Percentiles rank a stretch among this genome's conserved stretches.
phyloP scores from a whole-genome alignment of 345 rosid genomes.

The Lumnitzera littorea region DNA sequence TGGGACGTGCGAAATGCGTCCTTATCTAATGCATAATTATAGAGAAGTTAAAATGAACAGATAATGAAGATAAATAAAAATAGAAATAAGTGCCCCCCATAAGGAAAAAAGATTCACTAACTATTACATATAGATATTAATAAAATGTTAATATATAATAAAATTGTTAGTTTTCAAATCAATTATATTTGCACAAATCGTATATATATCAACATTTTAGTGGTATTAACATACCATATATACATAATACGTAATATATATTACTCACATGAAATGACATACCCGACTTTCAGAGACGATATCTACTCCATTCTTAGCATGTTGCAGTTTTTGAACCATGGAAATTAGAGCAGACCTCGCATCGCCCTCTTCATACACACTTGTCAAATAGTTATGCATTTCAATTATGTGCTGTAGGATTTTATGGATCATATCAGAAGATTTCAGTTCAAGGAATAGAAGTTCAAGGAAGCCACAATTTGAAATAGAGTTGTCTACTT shows the following conservation, averaged over 20 bases:
- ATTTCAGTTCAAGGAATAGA: neutral
- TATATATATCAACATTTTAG: too few relatives aligned
- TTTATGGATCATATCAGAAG: neutral
- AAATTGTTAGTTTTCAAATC: too few relatives aligned
- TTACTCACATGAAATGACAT: neutral
- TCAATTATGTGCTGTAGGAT: conserved; percentile 65
- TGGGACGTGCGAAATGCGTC: conserved; percentile 94
- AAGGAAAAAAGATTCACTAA: too few relatives aligned
- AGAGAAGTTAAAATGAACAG: neutral
- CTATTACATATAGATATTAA: too few relatives aligned
- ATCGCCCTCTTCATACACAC: conserved; percentile 96
- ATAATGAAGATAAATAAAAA: neutral
- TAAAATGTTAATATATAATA: too few relatives aligned
- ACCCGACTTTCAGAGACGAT: conserved; percentile 90
- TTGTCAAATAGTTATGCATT: conserved; percentile 96
- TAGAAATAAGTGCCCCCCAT: neutral
- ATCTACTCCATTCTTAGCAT: conserved; percentile 89
- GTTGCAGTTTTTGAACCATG: conserved; percentile 92
- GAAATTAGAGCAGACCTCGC: conserved; percentile 91
- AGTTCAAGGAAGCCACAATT: neutral
- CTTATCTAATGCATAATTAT: conserved; percentile 41
- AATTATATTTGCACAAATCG: too few relatives aligned
- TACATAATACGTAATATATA: too few relatives aligned
- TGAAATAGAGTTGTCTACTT: neutral
- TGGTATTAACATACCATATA: too few relatives aligned